Evolutionary conservation across 495 filamentous ascomycete species (phyloP), one percentile per base, ranked within the genome.

Genomic region (Podospora didyma): DNA sequence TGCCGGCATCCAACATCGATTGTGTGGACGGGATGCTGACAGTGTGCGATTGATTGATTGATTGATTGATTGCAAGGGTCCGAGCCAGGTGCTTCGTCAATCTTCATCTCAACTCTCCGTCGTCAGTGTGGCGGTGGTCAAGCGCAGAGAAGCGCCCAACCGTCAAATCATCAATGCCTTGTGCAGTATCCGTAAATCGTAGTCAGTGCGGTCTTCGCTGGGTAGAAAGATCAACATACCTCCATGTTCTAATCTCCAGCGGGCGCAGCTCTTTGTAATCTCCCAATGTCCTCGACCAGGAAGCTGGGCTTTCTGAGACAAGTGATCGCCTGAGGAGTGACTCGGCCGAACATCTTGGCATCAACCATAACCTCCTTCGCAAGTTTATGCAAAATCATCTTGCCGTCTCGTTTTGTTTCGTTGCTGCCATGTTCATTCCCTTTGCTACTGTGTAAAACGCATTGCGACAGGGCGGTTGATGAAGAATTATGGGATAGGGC

Each of bases 261-360:
- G 48, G 48, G 55, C 24, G 35, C 14, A 28, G 48, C 51, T 35
- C 20, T 49, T 42, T 41, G 37, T n/a, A 31, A 52, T 47, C 45
- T 47, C 12, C 23, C 35, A 24, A 12, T n/a, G 35, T 39, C 12
- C 14, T 47, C 28, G 39, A 58, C 58, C 58, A 26, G 60, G 56
- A 57, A 51, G 41, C 23, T 50, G 54, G 56, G 49, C 28, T 2
- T 14, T 44, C 49, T 57, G 65, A 66, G 60, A 63, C 60, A 54
- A 41, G 26, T 53, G 59, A 64, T 67, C 51, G 50, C 44, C 61
- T n/a, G 26, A 46, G 39, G 23, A 21, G 53, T 51, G 7, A 37
- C 22, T 44, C 31, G 23, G 11, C 23, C 20, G 19, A 37, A 9
- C 26, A 4, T 31, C 26, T 31, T 9, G 26, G 9, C 26, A 9